Evolutionary conservation across 768 basidiomycete genomes (phyloP), one percentile per base, ranked within the genome.

Genomic region (Lactarius sanguifluus): DNA sequence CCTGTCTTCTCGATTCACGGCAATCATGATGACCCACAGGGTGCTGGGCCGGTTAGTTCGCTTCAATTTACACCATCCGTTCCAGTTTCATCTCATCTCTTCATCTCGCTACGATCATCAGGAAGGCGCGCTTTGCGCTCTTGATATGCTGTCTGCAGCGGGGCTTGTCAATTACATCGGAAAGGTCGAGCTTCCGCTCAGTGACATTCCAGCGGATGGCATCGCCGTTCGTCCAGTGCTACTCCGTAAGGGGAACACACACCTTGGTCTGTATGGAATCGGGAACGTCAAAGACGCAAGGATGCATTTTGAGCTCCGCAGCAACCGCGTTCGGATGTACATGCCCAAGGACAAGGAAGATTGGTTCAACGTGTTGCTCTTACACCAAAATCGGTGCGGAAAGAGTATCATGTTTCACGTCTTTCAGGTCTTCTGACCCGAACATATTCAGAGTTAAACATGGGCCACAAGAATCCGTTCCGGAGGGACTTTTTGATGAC

Each of bases 1-100:
- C 97, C 97, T 3, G 91, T 98, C 34, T 99, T 99, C 78, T 98
- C 96, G 0, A 98, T 99, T 60, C 97, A 99, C 73, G 97, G 97
- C 52, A 99, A 99, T 74, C 97, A 99, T 76, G 97, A 99, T 73
- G 97, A 99, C 72, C 97, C 97, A 40, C 97, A 98, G 78, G 97
- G 97, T 23, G 89, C 94, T 25, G 95, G 96, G 3, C 82, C 91
- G 10, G 95, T 94, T 72, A 68, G 92, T 78, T 13, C 13, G 60
- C 28, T 15, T 58, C 25, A 13, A n/a, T 52, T 30, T 28, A 41
- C 45, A 12, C 15, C 32, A 6, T 52, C 50, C 5, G 0, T 25
- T 13, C 12, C 52, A 2, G 25, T 62, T 4, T 23, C 23, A 18
- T 7, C 30, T 43, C 12, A 7, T 9, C 63, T 55, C 20, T 28